phyloP scores from a whole-genome alignment of 1,139 yeast species.

The Candida sp. region DNA sequence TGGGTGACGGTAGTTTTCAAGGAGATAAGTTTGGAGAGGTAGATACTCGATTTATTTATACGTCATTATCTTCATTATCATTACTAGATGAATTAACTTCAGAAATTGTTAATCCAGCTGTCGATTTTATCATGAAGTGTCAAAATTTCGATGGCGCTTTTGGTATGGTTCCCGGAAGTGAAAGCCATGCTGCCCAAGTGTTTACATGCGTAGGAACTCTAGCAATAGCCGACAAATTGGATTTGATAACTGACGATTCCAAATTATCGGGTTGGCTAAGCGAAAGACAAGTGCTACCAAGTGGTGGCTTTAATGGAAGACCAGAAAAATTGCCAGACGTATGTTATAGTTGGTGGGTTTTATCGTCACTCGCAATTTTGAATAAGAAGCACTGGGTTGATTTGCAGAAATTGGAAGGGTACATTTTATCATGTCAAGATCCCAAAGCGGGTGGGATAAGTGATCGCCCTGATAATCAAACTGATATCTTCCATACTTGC shows the following conservation, averaged over 20 bases:
- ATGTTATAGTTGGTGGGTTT: slow-evolving; percentile 98
- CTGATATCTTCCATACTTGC: slow-evolving; percentile 89
- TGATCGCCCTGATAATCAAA: slow-evolving; percentile 87
- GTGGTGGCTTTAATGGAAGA: slow-evolving; percentile 94
- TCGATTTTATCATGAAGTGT: slow-evolving; percentile 62
- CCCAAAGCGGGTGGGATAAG: slow-evolving; percentile 80
- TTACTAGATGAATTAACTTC: slow-evolving; percentile 63
- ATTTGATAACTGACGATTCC: slow-evolving; percentile 44
- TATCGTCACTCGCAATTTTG: slow-evolving; percentile 73
- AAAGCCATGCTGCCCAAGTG: slow-evolving; percentile 91
- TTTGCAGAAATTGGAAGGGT: slow-evolving; percentile 51
- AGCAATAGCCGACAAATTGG: slow-evolving; percentile 62
- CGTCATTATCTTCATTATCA: slow-evolving; percentile 71
- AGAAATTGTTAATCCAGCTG: slow-evolving; percentile 62
- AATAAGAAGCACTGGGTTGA: slow-evolving; percentile 74
- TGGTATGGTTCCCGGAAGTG: slow-evolving; percentile 93
- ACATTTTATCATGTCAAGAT: slow-evolving; percentile 81
- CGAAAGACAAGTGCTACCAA: slow-evolving; percentile 77
- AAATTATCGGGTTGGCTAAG: slow-evolving; percentile 70
- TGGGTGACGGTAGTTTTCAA: slow-evolving; percentile 73
- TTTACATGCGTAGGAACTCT: slow-evolving; percentile 84
- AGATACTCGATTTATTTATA: slow-evolving; percentile 87
- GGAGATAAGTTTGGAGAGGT: slow-evolving; percentile 93
- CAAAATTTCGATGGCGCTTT: slow-evolving; percentile 95
- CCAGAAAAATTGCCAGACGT: slow-evolving; percentile 97